Conservation (phyloP, 352 stramenopile species). For the Phytophthora podocarpi region DNA sequence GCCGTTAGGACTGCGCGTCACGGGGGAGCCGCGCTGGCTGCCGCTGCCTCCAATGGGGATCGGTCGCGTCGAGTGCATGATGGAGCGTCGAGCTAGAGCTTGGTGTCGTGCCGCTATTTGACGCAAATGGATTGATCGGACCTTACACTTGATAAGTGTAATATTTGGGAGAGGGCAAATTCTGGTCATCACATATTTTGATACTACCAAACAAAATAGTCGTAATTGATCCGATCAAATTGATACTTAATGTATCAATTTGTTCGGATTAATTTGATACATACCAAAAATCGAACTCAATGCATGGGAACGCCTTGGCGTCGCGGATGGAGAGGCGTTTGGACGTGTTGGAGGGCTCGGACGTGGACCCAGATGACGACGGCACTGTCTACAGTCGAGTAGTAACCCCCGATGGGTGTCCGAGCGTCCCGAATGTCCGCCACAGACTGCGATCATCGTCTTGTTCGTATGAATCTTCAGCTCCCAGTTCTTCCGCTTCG, state of each 20-base stretch:
- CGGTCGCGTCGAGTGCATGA: constrained; percentile 51
- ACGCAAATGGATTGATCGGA: constrained; percentile 19
- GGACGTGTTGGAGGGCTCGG: constrained; percentile 24
- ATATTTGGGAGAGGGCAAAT: constrained; percentile 12
- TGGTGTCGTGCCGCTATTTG: constrained; percentile 9
- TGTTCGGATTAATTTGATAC: too few species aligned
- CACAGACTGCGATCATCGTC: constrained; percentile 1
- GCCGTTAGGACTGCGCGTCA: constrained; percentile 23
- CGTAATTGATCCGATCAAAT: not conserved
- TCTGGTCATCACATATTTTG: too few species aligned
- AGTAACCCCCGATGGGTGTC: constrained; percentile 9
- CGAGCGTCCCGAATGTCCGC: not conserved
- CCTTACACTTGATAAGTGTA: not conserved
- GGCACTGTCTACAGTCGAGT: constrained; percentile 16
- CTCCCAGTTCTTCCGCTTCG: constrained; percentile 16
- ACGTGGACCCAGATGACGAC: constrained; percentile 16
- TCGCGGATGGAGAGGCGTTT: constrained; percentile 18
- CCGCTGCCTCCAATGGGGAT: constrained; percentile 55
- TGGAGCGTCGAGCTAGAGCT: constrained; percentile 9
- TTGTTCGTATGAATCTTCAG: constrained; percentile 29
- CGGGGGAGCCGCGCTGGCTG: constrained; percentile 52
- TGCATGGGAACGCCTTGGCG: not conserved
- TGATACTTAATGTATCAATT: too few species aligned
- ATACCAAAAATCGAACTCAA: too few species aligned
- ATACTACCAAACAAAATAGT: too few species aligned